Percentiles rank a stretch among this genome's conserved stretches.
phyloP scores from a whole-genome alignment of 257 asterid genomes.

The Fraxinus americana region DNA sequence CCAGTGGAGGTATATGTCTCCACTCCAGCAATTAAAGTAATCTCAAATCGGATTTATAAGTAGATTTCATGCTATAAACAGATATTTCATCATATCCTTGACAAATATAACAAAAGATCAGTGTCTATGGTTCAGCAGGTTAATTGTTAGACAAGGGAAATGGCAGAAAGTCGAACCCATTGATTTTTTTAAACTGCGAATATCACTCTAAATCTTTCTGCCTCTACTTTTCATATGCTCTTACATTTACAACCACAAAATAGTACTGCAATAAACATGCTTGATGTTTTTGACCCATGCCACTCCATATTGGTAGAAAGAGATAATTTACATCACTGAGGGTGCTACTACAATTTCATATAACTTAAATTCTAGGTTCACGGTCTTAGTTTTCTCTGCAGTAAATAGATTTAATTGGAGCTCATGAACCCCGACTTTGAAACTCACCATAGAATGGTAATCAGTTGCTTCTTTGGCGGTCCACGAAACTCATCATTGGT shows the following conservation, averaged over 20 bases:
- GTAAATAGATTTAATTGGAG: neutral
- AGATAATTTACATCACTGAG: neutral
- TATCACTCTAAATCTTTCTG: too few species aligned
- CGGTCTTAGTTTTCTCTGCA: neutral
- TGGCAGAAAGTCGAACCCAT: neutral
- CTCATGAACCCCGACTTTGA: neutral
- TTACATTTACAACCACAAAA: too few species aligned
- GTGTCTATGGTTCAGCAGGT: neutral
- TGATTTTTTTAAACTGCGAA: too few species aligned
- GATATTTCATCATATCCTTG: neutral
- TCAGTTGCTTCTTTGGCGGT: constrained; percentile 60
- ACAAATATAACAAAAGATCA: neutral
- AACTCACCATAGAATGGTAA: constrained; percentile 60
- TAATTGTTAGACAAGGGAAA: neutral
- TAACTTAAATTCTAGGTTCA: neutral
- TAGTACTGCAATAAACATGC: neutral
- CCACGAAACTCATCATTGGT: constrained; percentile 73
- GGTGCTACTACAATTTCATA: neutral
- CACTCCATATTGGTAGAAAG: neutral
- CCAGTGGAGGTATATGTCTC: neutral
- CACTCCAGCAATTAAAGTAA: neutral
- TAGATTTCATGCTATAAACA: neutral
- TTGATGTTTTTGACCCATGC: neutral
- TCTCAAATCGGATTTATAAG: neutral
- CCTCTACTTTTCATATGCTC: too few species aligned